A percentile compares a stretch with the other conserved stretches of the same genome.
phyloP scores from a whole-genome alignment of 768 basidiomycete genomes.

The Collybiopsis confluens region DNA sequence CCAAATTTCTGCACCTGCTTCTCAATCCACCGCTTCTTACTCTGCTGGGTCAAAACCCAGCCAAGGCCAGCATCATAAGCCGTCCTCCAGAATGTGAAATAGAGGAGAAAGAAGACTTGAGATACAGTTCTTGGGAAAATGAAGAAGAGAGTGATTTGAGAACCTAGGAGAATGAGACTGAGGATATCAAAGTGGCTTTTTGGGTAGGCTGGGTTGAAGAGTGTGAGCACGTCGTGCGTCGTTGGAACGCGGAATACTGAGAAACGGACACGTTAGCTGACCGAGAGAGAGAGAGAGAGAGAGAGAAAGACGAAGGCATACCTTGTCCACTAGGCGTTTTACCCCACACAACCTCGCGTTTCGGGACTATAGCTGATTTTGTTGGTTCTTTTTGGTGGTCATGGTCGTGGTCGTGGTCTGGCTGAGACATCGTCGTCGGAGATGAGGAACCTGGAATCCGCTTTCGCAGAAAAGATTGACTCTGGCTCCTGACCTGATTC shows the following conservation, averaged over 20 bases:
- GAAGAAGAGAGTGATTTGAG: slow-evolving; percentile 74
- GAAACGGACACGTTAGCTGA: slow-evolving; percentile 8
- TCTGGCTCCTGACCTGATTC: no score
- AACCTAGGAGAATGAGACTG: slow-evolving; percentile 72
- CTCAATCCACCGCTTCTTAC: slow-evolving; percentile 94
- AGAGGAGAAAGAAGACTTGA: slow-evolving; percentile 74
- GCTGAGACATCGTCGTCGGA: not conserved
- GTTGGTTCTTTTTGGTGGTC: slow-evolving; percentile 20
- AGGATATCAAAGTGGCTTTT: slow-evolving; percentile 89
- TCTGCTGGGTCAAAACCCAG: slow-evolving; percentile 92
- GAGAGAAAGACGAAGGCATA: slow-evolving; percentile 29
- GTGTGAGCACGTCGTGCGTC: slow-evolving; percentile 84
- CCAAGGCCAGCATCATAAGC: slow-evolving; percentile 93
- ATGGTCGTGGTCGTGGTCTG: slow-evolving; percentile 11
- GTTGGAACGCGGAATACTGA: slow-evolving; percentile 91
- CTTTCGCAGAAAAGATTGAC: no score
- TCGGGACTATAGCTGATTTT: no score
- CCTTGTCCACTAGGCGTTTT: slow-evolving; percentile 82
- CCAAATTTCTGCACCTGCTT: slow-evolving; percentile 70
- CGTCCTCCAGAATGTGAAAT: slow-evolving; percentile 90
- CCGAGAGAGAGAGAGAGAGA: slow-evolving; percentile 1
- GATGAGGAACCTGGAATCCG: no score
- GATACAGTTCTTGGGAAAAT: slow-evolving; percentile 52
- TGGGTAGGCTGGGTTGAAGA: slow-evolving; percentile 77
- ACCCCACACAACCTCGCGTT: slow-evolving; percentile 78